Base-by-base conservation (phyloP, 2,329 filamentous ascomycete genomes). In the Penicillium sp. region DNA sequence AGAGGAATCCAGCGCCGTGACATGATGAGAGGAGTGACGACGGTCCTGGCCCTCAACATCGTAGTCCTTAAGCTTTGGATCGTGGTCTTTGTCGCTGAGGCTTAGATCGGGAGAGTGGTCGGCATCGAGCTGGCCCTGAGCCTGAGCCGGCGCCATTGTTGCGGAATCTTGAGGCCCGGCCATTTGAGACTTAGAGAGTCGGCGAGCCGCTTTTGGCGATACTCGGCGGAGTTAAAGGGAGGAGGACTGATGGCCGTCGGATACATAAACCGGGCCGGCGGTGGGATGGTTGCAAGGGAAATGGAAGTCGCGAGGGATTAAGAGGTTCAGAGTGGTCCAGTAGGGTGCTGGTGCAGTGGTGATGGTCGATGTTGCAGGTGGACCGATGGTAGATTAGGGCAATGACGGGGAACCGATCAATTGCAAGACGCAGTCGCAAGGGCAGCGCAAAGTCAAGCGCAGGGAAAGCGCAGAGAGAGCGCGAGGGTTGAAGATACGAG, bases 181-280 rank as follows among this genome's bases (percentile, higher is more conserved):
- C 71, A 74, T 75, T 71, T 71, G 54, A 52, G 48, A 49, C 33
- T 56, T 57, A 71, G 58, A 45, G 64, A 70, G 63, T 70, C 68
- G 59, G 70, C 54, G 44, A 66, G 60, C 62, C 68, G 68, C 65
- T 62, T 63, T 56, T 68, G 66, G 48, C 65, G 65, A 54, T 68
- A 62, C 55, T 64, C 59, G 58, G 62, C 53, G 43, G 67, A 65
- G 47, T 63, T 51, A 45, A 63, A 54, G 33, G 61, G 49, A 51
- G 54, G 60, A 44, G 60, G 58, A 42, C 47, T 59, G 47, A 54
- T 52, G 51, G 59, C 58, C 56, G 60, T 65, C 50, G 60, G 43
- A 71, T 68, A 66, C 70, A 73, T 73, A 68, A 67, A 72, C 57
- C 61, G 49, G 34, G 39, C 27, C 39, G 15, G 17, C 15, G 12